phyloP scores from a whole-genome alignment of 345 rosid species.

The Lepidium aucheri region DNA sequence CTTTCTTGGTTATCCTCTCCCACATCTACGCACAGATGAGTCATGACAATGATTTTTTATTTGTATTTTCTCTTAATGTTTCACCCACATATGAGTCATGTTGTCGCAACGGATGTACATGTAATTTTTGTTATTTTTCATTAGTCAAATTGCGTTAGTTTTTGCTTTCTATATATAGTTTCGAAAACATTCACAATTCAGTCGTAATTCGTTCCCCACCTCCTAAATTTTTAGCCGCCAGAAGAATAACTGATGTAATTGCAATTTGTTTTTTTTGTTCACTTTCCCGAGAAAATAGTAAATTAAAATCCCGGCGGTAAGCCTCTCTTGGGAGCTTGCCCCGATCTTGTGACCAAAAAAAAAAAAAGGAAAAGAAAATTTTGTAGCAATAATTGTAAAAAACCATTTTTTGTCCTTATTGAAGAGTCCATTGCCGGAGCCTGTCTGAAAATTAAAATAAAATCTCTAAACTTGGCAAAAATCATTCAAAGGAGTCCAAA shows the following conservation, averaged over 20 bases:
- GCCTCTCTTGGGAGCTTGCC: slow-evolving; percentile 14
- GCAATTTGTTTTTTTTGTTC: not conserved
- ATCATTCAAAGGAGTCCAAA: slow-evolving; percentile 7
- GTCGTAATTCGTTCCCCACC: slow-evolving; percentile 10
- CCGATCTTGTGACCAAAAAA: not conserved
- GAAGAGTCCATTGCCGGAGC: slow-evolving; percentile 19
- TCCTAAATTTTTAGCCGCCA: slow-evolving; percentile 5
- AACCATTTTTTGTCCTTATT: slow-evolving; percentile 6
- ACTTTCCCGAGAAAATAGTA: not conserved
- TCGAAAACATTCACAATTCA: not conserved
- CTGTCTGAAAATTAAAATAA: not conserved
- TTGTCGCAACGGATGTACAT: no score
- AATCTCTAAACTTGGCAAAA: slow-evolving; percentile 15
- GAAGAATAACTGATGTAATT: not conserved
- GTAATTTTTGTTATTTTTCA: not conserved
- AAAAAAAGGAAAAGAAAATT: no score
- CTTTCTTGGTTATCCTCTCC: not conserved
- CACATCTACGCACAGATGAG: slow-evolving; percentile 24
- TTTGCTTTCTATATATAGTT: not conserved
- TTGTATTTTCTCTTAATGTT: not conserved
- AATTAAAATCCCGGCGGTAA: not conserved
- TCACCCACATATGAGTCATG: no score
- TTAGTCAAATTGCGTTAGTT: not conserved
- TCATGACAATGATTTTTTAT: slow-evolving; percentile 19
- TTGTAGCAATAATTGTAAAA: not conserved